These are phyloP conservation scores for Gossypium aridum DNA, from an alignment of 441 rosid species.

Conservation along the genomic window DNA sequence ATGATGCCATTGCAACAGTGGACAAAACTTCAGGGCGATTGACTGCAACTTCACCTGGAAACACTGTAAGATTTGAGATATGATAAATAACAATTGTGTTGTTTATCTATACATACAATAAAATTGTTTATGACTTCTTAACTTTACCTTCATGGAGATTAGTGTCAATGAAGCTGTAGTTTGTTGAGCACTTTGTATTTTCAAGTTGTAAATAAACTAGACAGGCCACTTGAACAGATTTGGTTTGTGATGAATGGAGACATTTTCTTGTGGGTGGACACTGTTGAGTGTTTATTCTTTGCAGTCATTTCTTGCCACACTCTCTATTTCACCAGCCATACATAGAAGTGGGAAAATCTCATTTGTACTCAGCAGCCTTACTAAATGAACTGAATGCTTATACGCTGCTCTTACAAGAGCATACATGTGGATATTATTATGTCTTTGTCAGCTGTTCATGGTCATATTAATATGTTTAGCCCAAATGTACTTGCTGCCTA, in stretches of 20 bases:
- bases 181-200: neutral
- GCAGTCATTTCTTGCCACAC: neutral
- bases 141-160: neutral
- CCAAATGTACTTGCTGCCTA: neutral
- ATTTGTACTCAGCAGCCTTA: slow-evolving; percentile 5
- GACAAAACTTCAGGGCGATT: slow-evolving; percentile 61
- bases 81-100: neutral
- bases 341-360: slow-evolving; percentile 3
- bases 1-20: slow-evolving; percentile 54
- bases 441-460: slow-evolving; percentile 4
- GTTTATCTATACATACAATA: neutral
- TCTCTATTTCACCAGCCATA: neutral
- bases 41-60: slow-evolving; percentile 78
- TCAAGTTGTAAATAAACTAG: neutral
- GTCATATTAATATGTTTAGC: slow-evolving; percentile 4
- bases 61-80: slow-evolving; percentile 52
- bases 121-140: neutral
- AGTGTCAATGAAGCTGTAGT: neutral
- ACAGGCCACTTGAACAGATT: neutral
- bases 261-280: neutral
- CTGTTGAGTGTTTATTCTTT: neutral
- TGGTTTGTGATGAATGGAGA: slow-evolving; percentile 1
- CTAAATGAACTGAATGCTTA: neutral
- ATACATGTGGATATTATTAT: neutral
- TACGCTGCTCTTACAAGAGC: neutral